Base-by-base conservation (phyloP, 768 basidiomycete genomes). In the Pleurotus salmoneostramineus region DNA sequence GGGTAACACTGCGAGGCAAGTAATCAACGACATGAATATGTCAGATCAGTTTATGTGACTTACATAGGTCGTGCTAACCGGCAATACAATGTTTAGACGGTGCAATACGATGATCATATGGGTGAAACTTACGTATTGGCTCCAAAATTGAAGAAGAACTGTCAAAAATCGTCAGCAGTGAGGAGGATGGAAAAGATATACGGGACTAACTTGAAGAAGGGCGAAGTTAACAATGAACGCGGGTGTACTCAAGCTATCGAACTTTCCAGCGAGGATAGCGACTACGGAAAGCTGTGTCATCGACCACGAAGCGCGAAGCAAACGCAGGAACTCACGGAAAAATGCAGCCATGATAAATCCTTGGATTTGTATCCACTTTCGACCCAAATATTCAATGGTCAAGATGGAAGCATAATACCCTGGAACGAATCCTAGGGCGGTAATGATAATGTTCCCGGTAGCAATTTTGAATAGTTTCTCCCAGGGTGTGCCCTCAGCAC, bases 111-210 rank as follows among this genome's bases (percentile, higher is more conserved):
- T 1, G 6, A 21, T 31, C 10, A 50, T 4, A 33, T 37, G 27
- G 27, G 42, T 50, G 34, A 34, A 15, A 71, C 82, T 62, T 64
- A 85, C 79, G 82, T 73, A 65, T 89, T 90, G 3, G 87, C 85
- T 21, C 89, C 89, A 64, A 89, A 91, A 73, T 91, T 90, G 77
- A 90, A 90, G 77, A 90, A 89, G 75, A 89, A 89, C 76, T 84
- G 21, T 55, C 37, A 62, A 6, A 4, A 36, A 51, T 12, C 43
- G 32, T 14, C 36, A 48, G 43, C 15, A 34, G 33, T 10, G 6
- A 12, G 14, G 12, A 12, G 12, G 14, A 35, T 4, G 0, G 51
- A 8, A 35, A 14, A 12, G 12, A 34, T 48, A 32, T 21, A 27
- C 12, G 31, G 7, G 6, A 59, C 65, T 10, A 32, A 81, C 77